Evolutionary conservation across 177 flowering plant species (phyloP), one percentile per base, ranked within the genome.

Genomic region (Telopea speciosissima): DNA sequence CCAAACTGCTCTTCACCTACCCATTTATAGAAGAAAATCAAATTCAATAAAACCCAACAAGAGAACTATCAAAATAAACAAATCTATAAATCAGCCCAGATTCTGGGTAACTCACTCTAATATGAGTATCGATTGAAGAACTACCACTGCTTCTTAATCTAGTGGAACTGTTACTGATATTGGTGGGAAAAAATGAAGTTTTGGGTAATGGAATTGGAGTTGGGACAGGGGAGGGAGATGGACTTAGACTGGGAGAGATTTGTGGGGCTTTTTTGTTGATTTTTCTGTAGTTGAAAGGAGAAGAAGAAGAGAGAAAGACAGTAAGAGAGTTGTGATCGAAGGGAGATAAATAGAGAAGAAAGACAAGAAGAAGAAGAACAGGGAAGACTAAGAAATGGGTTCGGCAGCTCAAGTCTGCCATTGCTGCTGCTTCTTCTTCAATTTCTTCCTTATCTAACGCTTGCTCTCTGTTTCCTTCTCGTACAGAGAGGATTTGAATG

Each of bases 1-100:
- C 73, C 72, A 74, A 40, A 60, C 73, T 75, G 54, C 40, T 79
- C 68, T 77, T 82, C 64, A 60, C 66, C 69, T 72, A 24, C 72
- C 21, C 36, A 58, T 58, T 17, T 19, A n/a, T n/a, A 40, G 8
- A 36, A 36, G 49, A 11, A 14, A 76, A 25, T 26, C 19, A 22
- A n/a, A 66, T 65, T 25, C 49, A 24, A 44, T 5, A 24, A 22
- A 62, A 26, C 1, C 8, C 28, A 24, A 21, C 71, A 42, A 49
- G 3, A 6, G 3, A 6, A 36, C n/a, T 0, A 45, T 33, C 5
- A 65, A 28, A 16, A 22, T 8, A 67, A 61, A 6, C 13, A 14
- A 21, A 68, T 24, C 12, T 62, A n/a, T n/a, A 24, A 24, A 62
- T 23, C 4, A 62, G 22, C 21, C 63, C 26, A 61, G 21, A 19